These are phyloP conservation scores for Jatropha podagrica DNA, from an alignment of 441 rosid species.

Conservation along the genomic window DNA sequence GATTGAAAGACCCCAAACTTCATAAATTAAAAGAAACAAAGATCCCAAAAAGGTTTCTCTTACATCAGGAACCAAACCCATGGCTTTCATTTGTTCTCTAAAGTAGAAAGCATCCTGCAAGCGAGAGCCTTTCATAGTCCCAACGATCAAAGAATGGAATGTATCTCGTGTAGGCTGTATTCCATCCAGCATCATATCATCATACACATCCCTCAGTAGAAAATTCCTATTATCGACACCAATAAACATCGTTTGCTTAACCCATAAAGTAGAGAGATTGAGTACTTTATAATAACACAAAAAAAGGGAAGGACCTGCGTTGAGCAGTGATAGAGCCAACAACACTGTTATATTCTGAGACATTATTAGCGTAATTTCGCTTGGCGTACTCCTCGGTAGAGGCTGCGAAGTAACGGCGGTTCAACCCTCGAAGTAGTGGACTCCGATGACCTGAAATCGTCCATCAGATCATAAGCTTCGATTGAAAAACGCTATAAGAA, in stretches of 20 bases:
- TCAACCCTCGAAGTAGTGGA: slow-evolving; percentile 40
- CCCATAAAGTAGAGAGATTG: neutral
- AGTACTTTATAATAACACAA: neutral
- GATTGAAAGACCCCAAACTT: neutral
- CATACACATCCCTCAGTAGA: slow-evolving; percentile 82
- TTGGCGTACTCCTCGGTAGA: slow-evolving; percentile 48
- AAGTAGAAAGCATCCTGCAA: slow-evolving; percentile 81
- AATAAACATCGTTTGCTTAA: slow-evolving; percentile 1
- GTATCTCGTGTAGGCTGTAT: slow-evolving; percentile 80
- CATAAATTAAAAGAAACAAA: neutral
- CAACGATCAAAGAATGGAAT: slow-evolving; percentile 72
- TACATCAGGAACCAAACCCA: slow-evolving; percentile 93
- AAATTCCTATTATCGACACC: slow-evolving; percentile 37
- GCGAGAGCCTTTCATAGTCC: slow-evolving; percentile 87
- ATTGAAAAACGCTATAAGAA: no score
- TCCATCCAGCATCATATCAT: slow-evolving; percentile 92
- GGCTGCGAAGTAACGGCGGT: slow-evolving; percentile 49
- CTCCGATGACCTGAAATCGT: slow-evolving; percentile 46
- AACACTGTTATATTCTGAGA: slow-evolving; percentile 70
- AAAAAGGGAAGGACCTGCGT: slow-evolving; percentile 48
- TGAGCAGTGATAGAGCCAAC: slow-evolving; percentile 55
- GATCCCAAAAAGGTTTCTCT: neutral
- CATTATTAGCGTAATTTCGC: slow-evolving; percentile 71
- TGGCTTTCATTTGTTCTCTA: slow-evolving; percentile 79
- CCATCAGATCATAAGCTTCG: neutral